A percentile compares a stretch with the other conserved stretches of the same genome.
phyloP scores from a whole-genome alignment of 768 basidiomycete genomes.

The Auriscalpium microsporum region DNA sequence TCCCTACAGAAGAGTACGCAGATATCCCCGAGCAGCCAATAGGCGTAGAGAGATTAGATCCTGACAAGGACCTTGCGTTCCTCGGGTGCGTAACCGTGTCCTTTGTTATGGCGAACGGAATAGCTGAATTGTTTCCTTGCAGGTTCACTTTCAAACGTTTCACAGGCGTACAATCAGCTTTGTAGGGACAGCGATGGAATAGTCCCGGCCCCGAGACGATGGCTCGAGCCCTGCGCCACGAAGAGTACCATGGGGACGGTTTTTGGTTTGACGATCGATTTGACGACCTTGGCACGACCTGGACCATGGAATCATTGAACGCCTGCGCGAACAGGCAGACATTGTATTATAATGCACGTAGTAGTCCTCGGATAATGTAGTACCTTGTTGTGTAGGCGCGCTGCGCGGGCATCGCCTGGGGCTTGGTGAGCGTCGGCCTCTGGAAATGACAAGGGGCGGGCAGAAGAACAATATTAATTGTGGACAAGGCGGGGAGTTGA shows the following conservation, averaged over 20 bases:
- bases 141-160: slow-evolving; percentile 81
- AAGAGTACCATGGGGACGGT: background rate
- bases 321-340: background rate
- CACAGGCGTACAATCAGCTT: slow-evolving; percentile 23
- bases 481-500: background rate
- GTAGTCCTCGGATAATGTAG: background rate
- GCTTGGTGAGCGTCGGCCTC: background rate
- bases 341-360: background rate
- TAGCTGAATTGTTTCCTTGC: background rate
- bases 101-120: background rate
- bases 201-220: background rate
- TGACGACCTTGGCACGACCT: background rate
- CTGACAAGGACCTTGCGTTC: slow-evolving; percentile 52
- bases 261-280: background rate
- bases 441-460: background rate
- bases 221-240: background rate
- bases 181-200: background rate
- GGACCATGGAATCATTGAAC: background rate
- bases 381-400: no score
- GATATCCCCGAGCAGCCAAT: slow-evolving; percentile 51
- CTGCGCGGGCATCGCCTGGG: background rate
- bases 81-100: slow-evolving; percentile 32
- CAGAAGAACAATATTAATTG: background rate
- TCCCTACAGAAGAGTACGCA: slow-evolving; percentile 91
- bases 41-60: slow-evolving; percentile 32